Percentiles rank a stretch among this genome's conserved stretches.
Evolutionary conservation across 2,329 filamentous ascomycete genomes (phyloP).

Genomic region (Cyphellophora europaea): DNA sequence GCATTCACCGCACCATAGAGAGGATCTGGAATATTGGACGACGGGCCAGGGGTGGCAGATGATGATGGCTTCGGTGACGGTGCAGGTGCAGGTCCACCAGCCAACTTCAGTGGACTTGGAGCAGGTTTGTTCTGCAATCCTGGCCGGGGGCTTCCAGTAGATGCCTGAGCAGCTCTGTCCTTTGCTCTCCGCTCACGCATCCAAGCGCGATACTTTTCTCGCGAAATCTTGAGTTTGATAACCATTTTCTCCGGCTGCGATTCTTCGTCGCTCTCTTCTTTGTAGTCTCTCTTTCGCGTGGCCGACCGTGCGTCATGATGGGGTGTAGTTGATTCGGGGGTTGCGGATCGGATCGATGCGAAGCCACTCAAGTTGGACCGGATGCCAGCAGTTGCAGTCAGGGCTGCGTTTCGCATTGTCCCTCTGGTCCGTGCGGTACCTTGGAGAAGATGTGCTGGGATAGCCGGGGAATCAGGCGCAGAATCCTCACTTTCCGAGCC

Average conservation of each 20-base stretch:
- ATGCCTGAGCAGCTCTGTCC: constrained; percentile 26
- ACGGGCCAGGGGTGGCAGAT: constrained; percentile 29
- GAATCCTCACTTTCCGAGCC: constrained; percentile 81
- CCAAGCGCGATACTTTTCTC: constrained; percentile 59
- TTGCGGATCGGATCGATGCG: constrained; percentile 64
- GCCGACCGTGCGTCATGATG: constrained; percentile 67
- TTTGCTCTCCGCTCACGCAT: constrained; percentile 44
- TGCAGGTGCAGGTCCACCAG: constrained; percentile 42
- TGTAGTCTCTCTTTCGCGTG: constrained; percentile 52
- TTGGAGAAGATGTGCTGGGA: constrained; percentile 54
- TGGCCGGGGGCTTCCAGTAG: constrained; percentile 20
- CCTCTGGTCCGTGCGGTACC: constrained; percentile 79
- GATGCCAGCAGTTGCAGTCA: constrained; percentile 79
- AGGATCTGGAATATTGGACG: constrained; percentile 22
- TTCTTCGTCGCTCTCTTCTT: constrained; percentile 72
- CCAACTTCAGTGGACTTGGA: constrained; percentile 20
- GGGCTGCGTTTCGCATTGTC: constrained; percentile 73
- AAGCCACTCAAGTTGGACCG: constrained; percentile 55
- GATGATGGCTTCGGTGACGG: constrained; percentile 15
- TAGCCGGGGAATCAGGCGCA: constrained; percentile 72
- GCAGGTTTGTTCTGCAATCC: constrained; percentile 21
- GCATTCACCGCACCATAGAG: constrained; percentile 35
- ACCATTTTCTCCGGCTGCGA: constrained; percentile 50
- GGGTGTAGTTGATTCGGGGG: constrained; percentile 60
- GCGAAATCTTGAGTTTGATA: constrained; percentile 65